These are phyloP conservation scores for Candida anutae DNA, from an alignment of 1,139 yeast genomes.

Conservation along the genomic window DNA sequence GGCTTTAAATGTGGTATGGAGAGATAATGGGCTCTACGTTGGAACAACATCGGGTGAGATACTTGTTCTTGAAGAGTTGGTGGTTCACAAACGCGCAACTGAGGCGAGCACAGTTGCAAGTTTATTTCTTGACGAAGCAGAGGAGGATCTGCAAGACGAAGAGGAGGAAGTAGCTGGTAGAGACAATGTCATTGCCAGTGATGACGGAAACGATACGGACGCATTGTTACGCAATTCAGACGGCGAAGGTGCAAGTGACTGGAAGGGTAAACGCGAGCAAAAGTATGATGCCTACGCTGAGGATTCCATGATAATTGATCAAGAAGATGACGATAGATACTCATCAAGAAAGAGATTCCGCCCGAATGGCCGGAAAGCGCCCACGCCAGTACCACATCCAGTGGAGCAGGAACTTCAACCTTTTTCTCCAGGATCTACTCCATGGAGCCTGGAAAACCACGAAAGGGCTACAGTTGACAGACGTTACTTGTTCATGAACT, in stretches of 20 bases:
- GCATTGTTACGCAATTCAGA: conserved; percentile 12
- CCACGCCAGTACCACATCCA: conserved; percentile 2
- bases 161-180: conserved; percentile 11
- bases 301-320: conserved; percentile 31
- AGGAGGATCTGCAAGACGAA: conserved; percentile 14
- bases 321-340: conserved; percentile 18
- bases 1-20: conserved; percentile 19
- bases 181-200: conserved; percentile 8
- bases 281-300: conserved; percentile 16
- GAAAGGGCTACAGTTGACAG: conserved; percentile 34
- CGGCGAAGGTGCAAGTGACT: conserved; percentile 6
- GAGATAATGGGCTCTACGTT: conserved; percentile 19
- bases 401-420: conserved; percentile 19
- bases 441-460: conserved; percentile 45
- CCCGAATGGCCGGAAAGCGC: conserved; percentile 10
- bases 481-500: conserved; percentile 75
- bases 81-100: conserved; percentile 7
- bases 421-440: conserved; percentile 78
- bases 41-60: conserved; percentile 54
- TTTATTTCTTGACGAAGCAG: conserved; percentile 24
- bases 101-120: conserved; percentile 5
- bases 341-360: conserved; percentile 20
- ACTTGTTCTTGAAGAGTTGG: conserved; percentile 26
- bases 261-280: conserved; percentile 3
- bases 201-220: conserved; percentile 18